Percentiles rank a stretch among this genome's conserved stretches.
Conservation (phyloP, 2,329 filamentous ascomycete genomes). For the Aspergillus neoniger region DNA sequence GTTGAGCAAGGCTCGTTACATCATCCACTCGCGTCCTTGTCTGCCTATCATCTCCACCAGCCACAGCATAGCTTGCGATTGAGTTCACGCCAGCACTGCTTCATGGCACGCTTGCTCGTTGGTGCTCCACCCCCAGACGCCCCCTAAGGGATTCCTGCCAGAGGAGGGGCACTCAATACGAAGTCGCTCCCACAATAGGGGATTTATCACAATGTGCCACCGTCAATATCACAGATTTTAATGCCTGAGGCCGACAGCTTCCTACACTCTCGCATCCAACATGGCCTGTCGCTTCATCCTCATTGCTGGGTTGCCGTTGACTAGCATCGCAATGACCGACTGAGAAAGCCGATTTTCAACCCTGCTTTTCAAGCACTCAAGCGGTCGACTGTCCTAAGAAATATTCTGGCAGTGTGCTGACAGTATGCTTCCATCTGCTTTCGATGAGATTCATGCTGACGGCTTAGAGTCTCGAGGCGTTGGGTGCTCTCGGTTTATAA, state of each 20-base stretch:
- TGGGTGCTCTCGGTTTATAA: background rate
- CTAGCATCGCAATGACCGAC: no score
- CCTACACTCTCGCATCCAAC: background rate
- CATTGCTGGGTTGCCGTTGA: background rate
- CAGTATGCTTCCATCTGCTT: no score
- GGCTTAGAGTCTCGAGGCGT: background rate
- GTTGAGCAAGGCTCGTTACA: conserved; percentile 4
- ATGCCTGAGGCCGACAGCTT: background rate
- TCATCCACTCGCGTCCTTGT: conserved; percentile 4
- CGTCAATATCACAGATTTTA: background rate
- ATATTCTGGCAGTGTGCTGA: no score
- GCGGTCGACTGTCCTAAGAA: no score
- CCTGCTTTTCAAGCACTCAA: no score
- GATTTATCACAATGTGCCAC: no score
- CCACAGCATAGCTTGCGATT: conserved; percentile 1
- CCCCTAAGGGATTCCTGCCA: background rate
- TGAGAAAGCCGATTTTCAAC: no score
- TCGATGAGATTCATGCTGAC: background rate
- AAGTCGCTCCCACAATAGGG: no score
- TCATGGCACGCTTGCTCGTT: background rate
- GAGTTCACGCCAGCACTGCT: conserved; percentile 1
- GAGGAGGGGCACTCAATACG: background rate
- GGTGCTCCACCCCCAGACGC: background rate
- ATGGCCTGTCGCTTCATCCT: background rate
- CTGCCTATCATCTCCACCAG: background rate